phyloP scores from a whole-genome alignment of 306 rosid species.

The Luffa aegyptiaca region DNA sequence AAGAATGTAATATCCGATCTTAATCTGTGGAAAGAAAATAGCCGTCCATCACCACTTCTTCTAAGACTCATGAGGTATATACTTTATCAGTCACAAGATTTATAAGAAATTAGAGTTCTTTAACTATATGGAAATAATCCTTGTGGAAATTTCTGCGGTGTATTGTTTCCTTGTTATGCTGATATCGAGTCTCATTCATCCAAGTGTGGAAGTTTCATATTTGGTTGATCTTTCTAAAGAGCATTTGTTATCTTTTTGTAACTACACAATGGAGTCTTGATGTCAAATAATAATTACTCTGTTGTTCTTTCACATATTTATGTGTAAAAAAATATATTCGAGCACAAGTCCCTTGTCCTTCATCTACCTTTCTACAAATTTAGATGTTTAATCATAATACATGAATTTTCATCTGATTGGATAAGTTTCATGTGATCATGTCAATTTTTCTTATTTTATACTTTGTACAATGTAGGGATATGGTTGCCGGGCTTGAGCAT shows the following conservation, averaged over 20 bases:
- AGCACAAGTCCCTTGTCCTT: background rate
- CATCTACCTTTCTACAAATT: background rate
- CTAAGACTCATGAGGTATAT: slow-evolving; percentile 64
- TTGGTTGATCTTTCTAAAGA: background rate
- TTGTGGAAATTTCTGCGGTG: background rate
- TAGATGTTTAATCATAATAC: background rate
- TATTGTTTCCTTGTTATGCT: background rate
- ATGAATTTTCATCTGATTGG: background rate
- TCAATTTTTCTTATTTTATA: background rate
- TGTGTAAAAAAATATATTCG: background rate
- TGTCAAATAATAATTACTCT: background rate
- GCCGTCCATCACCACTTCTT: slow-evolving; percentile 45
- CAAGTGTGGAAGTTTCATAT: background rate
- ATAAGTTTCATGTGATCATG: background rate
- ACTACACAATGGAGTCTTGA: background rate
- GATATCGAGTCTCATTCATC: background rate
- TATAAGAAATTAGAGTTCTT: background rate
- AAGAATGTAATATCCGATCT: slow-evolving; percentile 26
- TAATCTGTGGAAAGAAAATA: slow-evolving; percentile 42
- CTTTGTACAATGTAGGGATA: slow-evolving; percentile 38
- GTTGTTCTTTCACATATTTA: background rate
- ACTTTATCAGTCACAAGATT: background rate
- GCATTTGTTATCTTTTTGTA: background rate
- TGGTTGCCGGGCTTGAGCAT: slow-evolving; percentile 74
- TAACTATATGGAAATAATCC: background rate